phyloP scores from a whole-genome alignment of 768 basidiomycete species.

The Gloeophyllum trabeum region DNA sequence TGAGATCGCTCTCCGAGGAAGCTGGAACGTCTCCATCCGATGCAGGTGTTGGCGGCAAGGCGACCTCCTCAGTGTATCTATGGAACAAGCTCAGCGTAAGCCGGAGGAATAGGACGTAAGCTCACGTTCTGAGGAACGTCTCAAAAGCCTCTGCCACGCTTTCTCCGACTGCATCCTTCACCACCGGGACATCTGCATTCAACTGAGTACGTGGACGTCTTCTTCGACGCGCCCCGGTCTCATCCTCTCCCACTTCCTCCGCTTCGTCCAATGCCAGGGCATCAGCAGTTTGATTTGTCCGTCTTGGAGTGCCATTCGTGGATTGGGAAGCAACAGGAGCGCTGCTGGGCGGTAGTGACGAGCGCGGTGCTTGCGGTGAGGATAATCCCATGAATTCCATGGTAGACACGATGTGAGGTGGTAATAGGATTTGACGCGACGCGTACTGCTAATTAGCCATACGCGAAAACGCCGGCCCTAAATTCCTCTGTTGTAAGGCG shows the following conservation, averaged over 20 bases:
- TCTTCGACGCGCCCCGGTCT: constrained; percentile 17
- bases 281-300: constrained; percentile 17
- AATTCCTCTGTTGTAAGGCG: constrained; percentile 13
- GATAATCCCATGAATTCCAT: constrained; percentile 52
- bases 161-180: constrained; percentile 92
- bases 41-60: constrained; percentile 69
- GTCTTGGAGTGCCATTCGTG: constrained; percentile 19
- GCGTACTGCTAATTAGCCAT: constrained; percentile 13
- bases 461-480: constrained; percentile 36
- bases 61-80: constrained; percentile 80
- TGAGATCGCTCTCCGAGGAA: constrained; percentile 45
- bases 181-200: constrained; percentile 68
- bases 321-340: constrained; percentile 27
- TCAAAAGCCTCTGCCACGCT: constrained; percentile 89
- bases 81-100: constrained; percentile 3
- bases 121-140: constrained; percentile 84
- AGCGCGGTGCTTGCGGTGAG: constrained; percentile 42
- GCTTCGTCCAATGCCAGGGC: constrained; percentile 33
- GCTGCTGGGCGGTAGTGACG: constrained; percentile 43
- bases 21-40: constrained; percentile 57
- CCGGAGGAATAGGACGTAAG: constrained; percentile 6
- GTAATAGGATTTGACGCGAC: constrained; percentile 9
- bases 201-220: constrained; percentile 27
- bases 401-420: constrained; percentile 8
- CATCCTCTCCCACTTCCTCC: constrained; percentile 27